Conservation (phyloP, 768 basidiomycete species). For the Asterophora parasitica region DNA sequence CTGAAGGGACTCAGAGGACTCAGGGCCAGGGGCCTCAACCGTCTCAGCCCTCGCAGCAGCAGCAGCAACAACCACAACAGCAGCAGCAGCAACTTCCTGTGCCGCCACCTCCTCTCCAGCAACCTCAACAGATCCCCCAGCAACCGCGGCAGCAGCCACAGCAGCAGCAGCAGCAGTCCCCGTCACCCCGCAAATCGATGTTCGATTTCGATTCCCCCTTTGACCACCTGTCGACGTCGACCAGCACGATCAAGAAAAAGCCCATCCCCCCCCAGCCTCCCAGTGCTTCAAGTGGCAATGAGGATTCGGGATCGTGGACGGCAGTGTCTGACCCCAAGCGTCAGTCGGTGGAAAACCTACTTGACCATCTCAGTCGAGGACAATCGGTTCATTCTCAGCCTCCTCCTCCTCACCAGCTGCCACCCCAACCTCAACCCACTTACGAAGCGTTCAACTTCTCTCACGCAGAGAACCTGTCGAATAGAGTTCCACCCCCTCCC, state of each 20-base stretch:
- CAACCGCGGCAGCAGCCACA: constrained; percentile 17
- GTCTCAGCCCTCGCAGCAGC: constrained; percentile 21
- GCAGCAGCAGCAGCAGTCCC: constrained; percentile 45
- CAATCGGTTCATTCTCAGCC: constrained; percentile 22
- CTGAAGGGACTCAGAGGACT: constrained; percentile 35
- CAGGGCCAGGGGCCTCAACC: constrained; percentile 30
- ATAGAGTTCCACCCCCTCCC: constrained; percentile 54
- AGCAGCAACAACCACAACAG: constrained; percentile 23
- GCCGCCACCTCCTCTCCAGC: constrained; percentile 34
- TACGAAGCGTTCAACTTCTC: constrained; percentile 50
- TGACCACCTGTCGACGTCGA: constrained; percentile 62
- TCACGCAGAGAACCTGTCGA: constrained; percentile 36
- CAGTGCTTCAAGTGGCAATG: constrained; percentile 40
- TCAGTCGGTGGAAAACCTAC: constrained; percentile 77
- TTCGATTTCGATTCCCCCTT: constrained; percentile 85
- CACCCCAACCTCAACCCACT: constrained; percentile 26
- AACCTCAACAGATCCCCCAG: constrained; percentile 22
- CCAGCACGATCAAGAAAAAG: constrained; percentile 59
- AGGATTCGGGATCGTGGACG: constrained; percentile 57
- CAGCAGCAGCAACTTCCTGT: constrained; percentile 24
- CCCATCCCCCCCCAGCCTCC: constrained; percentile 49
- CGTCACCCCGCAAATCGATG: constrained; percentile 74
- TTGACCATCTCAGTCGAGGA: constrained; percentile 64
- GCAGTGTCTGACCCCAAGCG: constrained; percentile 59
- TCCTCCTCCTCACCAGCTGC: constrained; percentile 28